phyloP scores from a whole-genome alignment of 2,329 filamentous ascomycete species.

The Scorias spongiosa region DNA sequence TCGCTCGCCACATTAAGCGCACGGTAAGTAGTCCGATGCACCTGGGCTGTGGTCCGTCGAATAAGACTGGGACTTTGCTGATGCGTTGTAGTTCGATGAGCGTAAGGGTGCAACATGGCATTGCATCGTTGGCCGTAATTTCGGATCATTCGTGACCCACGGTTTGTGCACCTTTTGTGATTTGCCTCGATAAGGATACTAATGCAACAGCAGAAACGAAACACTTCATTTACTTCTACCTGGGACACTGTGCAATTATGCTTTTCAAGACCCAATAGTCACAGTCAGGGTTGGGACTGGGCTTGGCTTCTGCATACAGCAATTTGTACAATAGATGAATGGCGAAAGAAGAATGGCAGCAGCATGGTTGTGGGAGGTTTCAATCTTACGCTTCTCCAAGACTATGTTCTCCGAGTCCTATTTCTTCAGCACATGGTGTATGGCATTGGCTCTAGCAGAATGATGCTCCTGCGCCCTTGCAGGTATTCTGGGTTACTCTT shows the following conservation, averaged over 20 bases:
- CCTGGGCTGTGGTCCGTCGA: background rate
- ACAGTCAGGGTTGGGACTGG: slow-evolving; percentile 41
- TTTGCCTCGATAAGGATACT: slow-evolving; percentile 3
- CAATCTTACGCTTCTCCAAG: too few relatives aligned
- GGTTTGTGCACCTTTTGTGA: slow-evolving; percentile 39
- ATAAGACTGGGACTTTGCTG: background rate
- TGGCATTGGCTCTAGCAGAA: too few relatives aligned
- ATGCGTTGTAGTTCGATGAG: slow-evolving; percentile 64
- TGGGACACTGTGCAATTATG: slow-evolving; percentile 93
- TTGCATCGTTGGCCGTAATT: slow-evolving; percentile 96
- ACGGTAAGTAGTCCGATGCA: slow-evolving; percentile 40
- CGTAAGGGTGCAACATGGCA: slow-evolving; percentile 98
- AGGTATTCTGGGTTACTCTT: too few relatives aligned
- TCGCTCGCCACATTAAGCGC: slow-evolving; percentile 89
- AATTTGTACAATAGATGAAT: background rate
- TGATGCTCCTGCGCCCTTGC: too few relatives aligned
- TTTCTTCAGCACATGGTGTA: too few relatives aligned
- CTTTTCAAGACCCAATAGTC: slow-evolving; percentile 99
- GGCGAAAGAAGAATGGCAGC: too few relatives aligned
- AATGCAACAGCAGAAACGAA: slow-evolving; percentile 61
- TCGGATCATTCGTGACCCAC: slow-evolving; percentile 97
- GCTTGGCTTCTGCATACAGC: background rate
- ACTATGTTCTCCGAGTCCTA: too few relatives aligned
- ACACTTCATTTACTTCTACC: slow-evolving; percentile 99
- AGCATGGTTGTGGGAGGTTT: too few relatives aligned